These are phyloP conservation scores for Knufia fluminis DNA, from an alignment of 2,329 filamentous ascomycete species.

Conservation along the genomic window DNA sequence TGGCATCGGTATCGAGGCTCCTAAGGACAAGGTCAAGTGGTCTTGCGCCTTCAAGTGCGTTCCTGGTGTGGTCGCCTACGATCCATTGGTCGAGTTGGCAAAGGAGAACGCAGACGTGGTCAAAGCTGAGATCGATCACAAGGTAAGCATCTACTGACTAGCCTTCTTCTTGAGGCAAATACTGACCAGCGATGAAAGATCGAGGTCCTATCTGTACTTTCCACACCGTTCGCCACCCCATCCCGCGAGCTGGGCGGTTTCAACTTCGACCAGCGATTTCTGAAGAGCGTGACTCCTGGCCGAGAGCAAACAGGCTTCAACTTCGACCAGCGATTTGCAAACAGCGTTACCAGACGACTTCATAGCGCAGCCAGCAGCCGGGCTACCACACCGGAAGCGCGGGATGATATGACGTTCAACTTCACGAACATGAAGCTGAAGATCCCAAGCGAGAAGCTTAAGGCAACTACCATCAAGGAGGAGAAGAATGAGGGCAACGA, in stretches of 20 bases:
- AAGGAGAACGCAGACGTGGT: not conserved
- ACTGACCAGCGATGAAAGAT: not conserved
- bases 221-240: not conserved
- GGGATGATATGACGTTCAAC: not conserved
- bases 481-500: too few species aligned
- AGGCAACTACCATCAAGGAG: too few species aligned
- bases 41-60: conserved; percentile 1
- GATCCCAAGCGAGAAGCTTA: not conserved
- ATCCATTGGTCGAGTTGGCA: not conserved
- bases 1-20: not conserved
- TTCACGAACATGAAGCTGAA: not conserved
- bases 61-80: not conserved
- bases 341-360: not conserved
- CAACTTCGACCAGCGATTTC: not conserved
- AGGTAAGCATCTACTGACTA: not conserved
- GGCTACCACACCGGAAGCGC: too few species aligned
- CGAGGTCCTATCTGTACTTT: not conserved
- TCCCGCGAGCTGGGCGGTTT: not conserved
- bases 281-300: not conserved
- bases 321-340: not conserved
- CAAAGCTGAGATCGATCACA: not conserved
- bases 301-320: not conserved
- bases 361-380: not conserved
- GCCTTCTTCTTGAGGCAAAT: not conserved
- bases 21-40: not conserved